A percentile compares a stretch with the other conserved stretches of the same genome.
These are phyloP conservation scores for Aspergillus homomorphus DNA, from an alignment of 495 filamentous ascomycete species.

Conservation along the genomic window DNA sequence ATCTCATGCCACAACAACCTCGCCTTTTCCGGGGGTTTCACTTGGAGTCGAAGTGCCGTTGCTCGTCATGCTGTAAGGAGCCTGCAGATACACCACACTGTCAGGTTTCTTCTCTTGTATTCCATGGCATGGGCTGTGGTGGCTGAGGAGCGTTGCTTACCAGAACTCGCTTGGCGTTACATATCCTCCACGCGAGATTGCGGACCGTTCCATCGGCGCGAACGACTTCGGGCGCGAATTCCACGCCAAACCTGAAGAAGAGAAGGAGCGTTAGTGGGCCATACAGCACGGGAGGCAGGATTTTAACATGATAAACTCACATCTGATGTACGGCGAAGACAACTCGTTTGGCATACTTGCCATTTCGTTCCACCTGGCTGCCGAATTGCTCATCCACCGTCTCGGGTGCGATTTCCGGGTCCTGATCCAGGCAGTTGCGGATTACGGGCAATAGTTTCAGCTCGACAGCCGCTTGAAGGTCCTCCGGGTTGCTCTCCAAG, in stretches of 20 bases:
- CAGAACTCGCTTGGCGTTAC: constrained; percentile 90
- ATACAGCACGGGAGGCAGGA: neutral
- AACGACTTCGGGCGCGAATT: constrained; percentile 90
- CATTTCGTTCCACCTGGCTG: constrained; percentile 73
- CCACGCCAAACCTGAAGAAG: constrained; percentile 77
- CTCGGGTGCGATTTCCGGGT: constrained; percentile 86
- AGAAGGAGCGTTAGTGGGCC: neutral
- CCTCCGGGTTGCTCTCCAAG: constrained; percentile 41
- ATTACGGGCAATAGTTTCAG: constrained; percentile 75
- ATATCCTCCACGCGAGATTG: constrained; percentile 92
- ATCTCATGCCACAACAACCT: neutral
- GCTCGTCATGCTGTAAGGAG: constrained; percentile 48
- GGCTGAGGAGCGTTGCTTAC: constrained; percentile 40
- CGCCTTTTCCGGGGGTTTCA: constrained; percentile 24
- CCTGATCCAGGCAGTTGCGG: constrained; percentile 85
- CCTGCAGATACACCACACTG: constrained; percentile 23
- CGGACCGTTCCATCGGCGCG: constrained; percentile 86
- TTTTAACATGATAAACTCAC: constrained; percentile 35
- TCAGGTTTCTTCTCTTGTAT: constrained; percentile 4
- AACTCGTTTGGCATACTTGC: constrained; percentile 82
- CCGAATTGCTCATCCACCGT: constrained; percentile 81
- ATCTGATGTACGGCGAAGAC: constrained; percentile 95
- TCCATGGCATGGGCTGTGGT: neutral
- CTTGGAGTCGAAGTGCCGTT: constrained; percentile 43
- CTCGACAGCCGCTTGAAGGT: constrained; percentile 62